Conservation (phyloP, 257 asterid species). For the Scutellaria minor region DNA sequence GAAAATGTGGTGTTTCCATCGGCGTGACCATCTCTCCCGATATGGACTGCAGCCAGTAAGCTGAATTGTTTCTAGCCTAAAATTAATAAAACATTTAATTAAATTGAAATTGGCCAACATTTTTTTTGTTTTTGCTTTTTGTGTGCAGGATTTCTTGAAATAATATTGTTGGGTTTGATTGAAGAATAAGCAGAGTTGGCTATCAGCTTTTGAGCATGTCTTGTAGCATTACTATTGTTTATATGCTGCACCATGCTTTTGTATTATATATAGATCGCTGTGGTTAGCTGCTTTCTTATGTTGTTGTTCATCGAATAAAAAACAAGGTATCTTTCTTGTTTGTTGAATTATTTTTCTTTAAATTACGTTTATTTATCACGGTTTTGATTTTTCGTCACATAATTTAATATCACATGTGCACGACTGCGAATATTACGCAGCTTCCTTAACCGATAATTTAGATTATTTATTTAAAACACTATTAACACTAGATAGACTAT, state of each 20-base stretch:
- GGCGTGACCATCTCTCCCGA: conserved; percentile 40
- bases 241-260: not conserved
- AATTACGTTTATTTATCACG: not conserved
- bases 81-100: not conserved
- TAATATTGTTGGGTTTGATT: not conserved
- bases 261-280: too few species aligned
- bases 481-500: too few species aligned
- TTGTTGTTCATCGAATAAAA: conserved; percentile 29
- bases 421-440: too few species aligned
- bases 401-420: too few species aligned
- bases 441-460: too few species aligned
- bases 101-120: too few species aligned
- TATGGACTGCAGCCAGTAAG: conserved; percentile 60
- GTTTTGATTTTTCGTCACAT: not conserved
- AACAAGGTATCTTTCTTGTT: not conserved
- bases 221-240: not conserved
- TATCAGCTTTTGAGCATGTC: conserved; percentile 13
- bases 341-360: not conserved
- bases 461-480: too few species aligned
- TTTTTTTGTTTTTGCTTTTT: not conserved
- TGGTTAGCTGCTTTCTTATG: not conserved
- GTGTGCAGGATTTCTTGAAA: conserved; percentile 48
- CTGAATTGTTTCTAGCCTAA: not conserved
- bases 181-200: conserved; percentile 33
- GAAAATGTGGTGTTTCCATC: conserved; percentile 51